Base-by-base conservation (phyloP, 805 yeast species). In the Sugiyamaella chiloensis region DNA sequence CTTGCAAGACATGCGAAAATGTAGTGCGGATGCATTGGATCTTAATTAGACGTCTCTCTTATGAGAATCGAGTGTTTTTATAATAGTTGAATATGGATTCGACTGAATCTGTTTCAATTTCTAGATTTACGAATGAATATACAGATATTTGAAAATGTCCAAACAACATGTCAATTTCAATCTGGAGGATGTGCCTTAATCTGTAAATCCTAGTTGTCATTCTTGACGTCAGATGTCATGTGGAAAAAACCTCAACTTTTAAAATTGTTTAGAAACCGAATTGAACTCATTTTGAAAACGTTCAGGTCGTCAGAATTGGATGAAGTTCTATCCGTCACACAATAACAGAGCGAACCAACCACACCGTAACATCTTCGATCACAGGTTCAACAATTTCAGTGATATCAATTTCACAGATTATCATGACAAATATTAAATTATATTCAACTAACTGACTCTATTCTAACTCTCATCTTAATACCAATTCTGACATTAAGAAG, bases 1-100 rank as follows among this genome's bases (percentile, higher is more conserved):
- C 42, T 67, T 87, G 50, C 66, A 68, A 21, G 71, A 68, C n/a
- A 70, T 87, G 63, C 72, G 95, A 52, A 72, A 73, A 9, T 87
- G 96, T 67, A 85, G 86, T 0, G 67, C 72, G 4, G 53, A 56
- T 53, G 71, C 61, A 51, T 68, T 60, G 35, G 37, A 40, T 16
- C 14, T 34, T 4, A 26, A 26, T 7, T 11, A 26, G 29, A n/a
- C n/a, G n/a, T n/a, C n/a, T n/a, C n/a, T n/a, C n/a, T 26, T 8
- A 26, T 26, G 29, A 11, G 9, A 26, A 8, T 26, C 29, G 9
- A 26, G 29, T 26, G 29, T 8, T 11, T 26, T 7, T 11, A 26
- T n/a, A n/a, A n/a, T n/a, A n/a, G n/a, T n/a, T n/a, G n/a, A n/a
- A n/a, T n/a, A n/a, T n/a, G n/a, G n/a, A n/a, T n/a, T n/a, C n/a